phyloP scores from a whole-genome alignment of 2,329 filamentous ascomycete species.

The Chaetothyriales sp. region DNA sequence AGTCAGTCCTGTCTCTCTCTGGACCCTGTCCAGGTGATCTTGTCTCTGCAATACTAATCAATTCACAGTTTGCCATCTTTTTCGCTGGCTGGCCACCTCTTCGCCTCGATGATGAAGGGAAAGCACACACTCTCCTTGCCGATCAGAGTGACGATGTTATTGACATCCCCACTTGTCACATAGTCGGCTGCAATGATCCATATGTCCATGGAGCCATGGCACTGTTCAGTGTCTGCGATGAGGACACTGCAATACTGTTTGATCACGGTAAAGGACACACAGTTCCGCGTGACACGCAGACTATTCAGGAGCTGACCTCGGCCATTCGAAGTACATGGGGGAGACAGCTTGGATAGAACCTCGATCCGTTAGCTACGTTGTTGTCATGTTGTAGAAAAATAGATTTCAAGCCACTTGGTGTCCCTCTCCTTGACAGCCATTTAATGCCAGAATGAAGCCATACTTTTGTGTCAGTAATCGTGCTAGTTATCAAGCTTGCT shows the following conservation, averaged over 20 bases:
- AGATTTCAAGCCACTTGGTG: neutral
- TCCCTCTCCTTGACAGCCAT: too few species aligned
- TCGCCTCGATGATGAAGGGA: neutral
- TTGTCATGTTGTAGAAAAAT: neutral
- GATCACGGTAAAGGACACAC: neutral
- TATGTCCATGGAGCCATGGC: neutral
- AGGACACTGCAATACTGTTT: neutral
- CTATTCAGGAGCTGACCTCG: neutral
- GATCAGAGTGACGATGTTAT: neutral
- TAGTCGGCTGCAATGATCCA: neutral
- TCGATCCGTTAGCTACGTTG: neutral
- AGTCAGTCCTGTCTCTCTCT: neutral
- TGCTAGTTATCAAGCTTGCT: too few species aligned
- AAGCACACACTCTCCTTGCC: neutral
- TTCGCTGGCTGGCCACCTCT: neutral
- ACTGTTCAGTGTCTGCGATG: neutral
- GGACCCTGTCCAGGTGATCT: neutral
- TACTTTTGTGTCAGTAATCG: too few species aligned
- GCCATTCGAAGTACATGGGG: neutral
- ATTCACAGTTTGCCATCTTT: neutral
- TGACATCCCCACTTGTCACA: neutral
- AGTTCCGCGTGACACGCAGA: neutral
- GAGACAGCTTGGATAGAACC: neutral
- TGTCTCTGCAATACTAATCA: neutral
- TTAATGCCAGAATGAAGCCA: too few species aligned